Evolutionary conservation across 768 basidiomycete species (phyloP).

Genomic region (Cyclocybe aegerita): DNA sequence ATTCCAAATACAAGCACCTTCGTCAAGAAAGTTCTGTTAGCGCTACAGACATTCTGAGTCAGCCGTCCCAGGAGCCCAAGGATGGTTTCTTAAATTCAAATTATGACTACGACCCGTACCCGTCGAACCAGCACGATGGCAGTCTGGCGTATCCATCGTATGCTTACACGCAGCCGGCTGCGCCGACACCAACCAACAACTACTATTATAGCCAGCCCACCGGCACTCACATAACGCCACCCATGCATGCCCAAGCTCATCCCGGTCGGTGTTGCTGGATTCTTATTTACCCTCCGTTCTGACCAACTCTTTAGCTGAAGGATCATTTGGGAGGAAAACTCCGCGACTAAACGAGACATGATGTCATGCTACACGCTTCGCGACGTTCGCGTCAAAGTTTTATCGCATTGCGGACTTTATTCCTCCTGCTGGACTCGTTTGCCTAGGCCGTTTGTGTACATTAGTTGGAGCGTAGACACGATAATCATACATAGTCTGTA

Average conservation of each 20-base stretch:
- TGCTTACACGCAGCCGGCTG: constrained; percentile 36
- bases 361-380: constrained; percentile 3
- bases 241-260: constrained; percentile 40
- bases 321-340: constrained; percentile 42
- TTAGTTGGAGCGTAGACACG: too few species aligned
- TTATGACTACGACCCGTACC: constrained; percentile 32
- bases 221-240: constrained; percentile 30
- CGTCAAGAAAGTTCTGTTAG: constrained; percentile 55
- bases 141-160: constrained; percentile 24
- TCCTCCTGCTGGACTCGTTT: too few species aligned
- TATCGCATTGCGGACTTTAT: too few species aligned
- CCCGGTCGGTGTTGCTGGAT: constrained; percentile 36
- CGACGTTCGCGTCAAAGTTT: background rate
- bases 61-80: constrained; percentile 46
- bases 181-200: constrained; percentile 34
- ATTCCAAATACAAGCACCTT: constrained; percentile 43
- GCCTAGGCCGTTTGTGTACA: too few species aligned
- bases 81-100: constrained; percentile 37
- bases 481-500: too few species aligned
- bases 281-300: constrained; percentile 6
- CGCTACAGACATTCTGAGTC: constrained; percentile 53
- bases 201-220: constrained; percentile 25
- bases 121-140: constrained; percentile 23
- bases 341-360: constrained; percentile 27
- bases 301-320: constrained; percentile 32